Evolutionary conservation across 1,139 yeast species (phyloP), one percentile per base, ranked within the genome.

Genomic region (Yamadazyma atlantica): DNA sequence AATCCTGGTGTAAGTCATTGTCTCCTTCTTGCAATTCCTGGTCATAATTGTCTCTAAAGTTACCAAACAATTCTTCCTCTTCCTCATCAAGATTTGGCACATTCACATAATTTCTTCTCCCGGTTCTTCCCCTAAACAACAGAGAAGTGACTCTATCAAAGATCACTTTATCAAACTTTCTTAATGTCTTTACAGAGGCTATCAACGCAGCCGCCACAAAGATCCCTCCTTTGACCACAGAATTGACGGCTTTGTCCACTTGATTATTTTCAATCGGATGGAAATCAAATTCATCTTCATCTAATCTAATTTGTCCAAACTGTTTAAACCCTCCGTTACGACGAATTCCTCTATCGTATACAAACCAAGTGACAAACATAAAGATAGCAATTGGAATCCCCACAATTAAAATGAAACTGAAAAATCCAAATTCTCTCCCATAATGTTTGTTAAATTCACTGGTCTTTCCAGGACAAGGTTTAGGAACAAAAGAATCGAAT

Each of bases 381-480:
- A 86, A 80, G 11, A 80, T 73, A 1, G 65, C 50, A 17, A 84
- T 53, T 6, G 95, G 94, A 12, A 85, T 53, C 6, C 74, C 53
- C 30, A 85, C 59, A 13, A 83, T 71, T 33, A 78, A 40, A 32
- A 77, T 66, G 34, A 82, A 53, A 26, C 75, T 74, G 36, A 71
- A 64, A 1, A 85, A 84, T n/a, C 67, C 72, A 5, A 78, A 54
- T 5, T 82, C 80, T 29, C 73, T 69, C 18, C 85, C 80, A 45
- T 81, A 77, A 39, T 74, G 66, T 34, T 75, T 64, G 36, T 74
- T 67, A 56, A 79, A 89, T 50, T 87, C 84, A 13, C 65, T 60
- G 47, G 83, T 80, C 51, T 82, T 85, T 2, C 97, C 97, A 2
- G 98, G 97, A 61, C 99, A 92, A 19, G 92, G 75, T 41, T 74